phyloP scores from a whole-genome alignment of 768 basidiomycete species.

The Amanita subjunquillea region DNA sequence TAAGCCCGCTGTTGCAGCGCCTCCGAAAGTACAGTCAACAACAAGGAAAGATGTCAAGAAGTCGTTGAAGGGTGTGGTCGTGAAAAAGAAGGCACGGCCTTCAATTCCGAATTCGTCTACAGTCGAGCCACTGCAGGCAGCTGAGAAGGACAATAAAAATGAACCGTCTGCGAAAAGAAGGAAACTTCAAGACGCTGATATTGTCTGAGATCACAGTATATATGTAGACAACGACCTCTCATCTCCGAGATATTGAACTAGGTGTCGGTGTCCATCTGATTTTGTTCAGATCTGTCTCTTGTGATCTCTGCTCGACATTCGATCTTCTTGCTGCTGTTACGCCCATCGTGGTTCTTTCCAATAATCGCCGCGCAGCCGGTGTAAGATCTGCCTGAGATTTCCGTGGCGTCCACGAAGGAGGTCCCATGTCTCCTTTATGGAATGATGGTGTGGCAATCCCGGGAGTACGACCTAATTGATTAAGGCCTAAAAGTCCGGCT shows the following conservation, averaged over 20 bases:
- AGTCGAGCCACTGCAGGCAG: slow-evolving; percentile 9
- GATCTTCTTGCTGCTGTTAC: slow-evolving; percentile 52
- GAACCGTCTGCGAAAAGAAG: slow-evolving; percentile 7
- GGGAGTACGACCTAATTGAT: slow-evolving; percentile 22
- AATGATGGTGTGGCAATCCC: slow-evolving; percentile 21
- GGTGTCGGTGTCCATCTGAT: slow-evolving; percentile 80
- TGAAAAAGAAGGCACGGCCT: slow-evolving; percentile 63
- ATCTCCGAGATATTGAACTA: slow-evolving; percentile 24
- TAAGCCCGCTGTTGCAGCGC: slow-evolving; percentile 19
- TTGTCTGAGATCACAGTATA: neutral
- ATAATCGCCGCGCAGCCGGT: slow-evolving; percentile 71
- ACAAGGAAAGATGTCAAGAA: slow-evolving; percentile 58
- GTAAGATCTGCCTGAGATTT: slow-evolving; percentile 66
- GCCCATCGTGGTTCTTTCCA: slow-evolving; percentile 64
- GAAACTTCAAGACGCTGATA: slow-evolving; percentile 5
- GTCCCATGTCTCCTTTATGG: slow-evolving; percentile 58
- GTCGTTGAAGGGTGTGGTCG: slow-evolving; percentile 66
- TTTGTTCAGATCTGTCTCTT: slow-evolving; percentile 52
- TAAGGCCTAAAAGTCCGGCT: slow-evolving; percentile 47
- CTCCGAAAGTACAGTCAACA: slow-evolving; percentile 22
- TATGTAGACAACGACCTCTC: slow-evolving; percentile 9
- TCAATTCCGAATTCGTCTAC: slow-evolving; percentile 9
- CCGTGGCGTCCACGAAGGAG: slow-evolving; percentile 73
- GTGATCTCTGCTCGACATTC: slow-evolving; percentile 38
- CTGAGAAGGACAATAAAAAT: slow-evolving; percentile 10